phyloP scores from a whole-genome alignment of 352 stramenopile genomes.

The Phytopythium kandeliae region DNA sequence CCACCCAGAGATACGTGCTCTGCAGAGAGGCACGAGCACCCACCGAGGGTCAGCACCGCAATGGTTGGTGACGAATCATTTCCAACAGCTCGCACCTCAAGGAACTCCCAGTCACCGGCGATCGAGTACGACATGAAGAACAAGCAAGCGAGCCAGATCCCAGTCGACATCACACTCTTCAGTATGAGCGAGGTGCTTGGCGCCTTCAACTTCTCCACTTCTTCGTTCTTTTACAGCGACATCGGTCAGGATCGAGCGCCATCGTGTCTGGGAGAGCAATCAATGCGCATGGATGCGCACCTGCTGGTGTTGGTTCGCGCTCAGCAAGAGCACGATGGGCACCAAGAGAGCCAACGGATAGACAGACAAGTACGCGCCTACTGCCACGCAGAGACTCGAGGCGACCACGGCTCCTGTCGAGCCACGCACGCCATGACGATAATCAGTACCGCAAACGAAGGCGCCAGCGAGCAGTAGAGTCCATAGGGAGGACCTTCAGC shows the following conservation, averaged over 20 bases:
- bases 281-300: too few relatives aligned
- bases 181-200: conserved; percentile 10
- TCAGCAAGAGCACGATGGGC: conserved; percentile 43
- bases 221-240: background rate
- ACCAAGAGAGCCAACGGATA: conserved; percentile 64
- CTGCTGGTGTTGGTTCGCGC: conserved; percentile 15
- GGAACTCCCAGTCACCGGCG: conserved; percentile 47
- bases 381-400: conserved; percentile 45
- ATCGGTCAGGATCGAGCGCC: too few relatives aligned
- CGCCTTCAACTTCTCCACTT: background rate
- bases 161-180: conserved; percentile 11
- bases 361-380: conserved; percentile 68
- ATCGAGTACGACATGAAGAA: conserved; percentile 58
- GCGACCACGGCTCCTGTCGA: conserved; percentile 28
- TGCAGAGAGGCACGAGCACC: conserved; percentile 4
- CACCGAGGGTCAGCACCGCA: background rate
- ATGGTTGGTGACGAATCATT: background rate
- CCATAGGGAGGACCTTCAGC: conserved; percentile 29
- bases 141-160: conserved; percentile 24
- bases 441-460: background rate
- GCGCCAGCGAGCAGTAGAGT: too few relatives aligned
- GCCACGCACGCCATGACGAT: conserved; percentile 1
- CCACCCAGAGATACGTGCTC: conserved; percentile 81
- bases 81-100: conserved; percentile 29
- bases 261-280: too few relatives aligned